Conservation (phyloP, 1,284 basidiomycete species). For the Fereydounia khargensis region DNA sequence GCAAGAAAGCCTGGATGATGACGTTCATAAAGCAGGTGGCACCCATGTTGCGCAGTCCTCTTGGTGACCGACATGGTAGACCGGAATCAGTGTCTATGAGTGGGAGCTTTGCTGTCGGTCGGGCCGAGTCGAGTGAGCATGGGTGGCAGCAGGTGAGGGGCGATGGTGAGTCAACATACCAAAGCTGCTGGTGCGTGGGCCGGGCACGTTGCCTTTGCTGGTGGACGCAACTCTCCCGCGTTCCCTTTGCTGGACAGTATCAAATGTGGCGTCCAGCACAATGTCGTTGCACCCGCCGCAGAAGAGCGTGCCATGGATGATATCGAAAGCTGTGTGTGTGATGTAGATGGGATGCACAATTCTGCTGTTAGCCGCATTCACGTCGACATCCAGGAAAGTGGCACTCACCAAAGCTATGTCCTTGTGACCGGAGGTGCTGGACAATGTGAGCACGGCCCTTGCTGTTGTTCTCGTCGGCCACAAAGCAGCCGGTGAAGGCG, state of each 20-base stretch:
- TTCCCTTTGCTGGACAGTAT: constrained; percentile 25
- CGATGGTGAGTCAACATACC: too few species aligned
- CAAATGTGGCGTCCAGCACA: constrained; percentile 46
- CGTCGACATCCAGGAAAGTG: too few species aligned
- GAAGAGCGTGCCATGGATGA: constrained; percentile 48
- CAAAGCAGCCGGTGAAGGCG: constrained; percentile 45
- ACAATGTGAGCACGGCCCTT: constrained; percentile 27
- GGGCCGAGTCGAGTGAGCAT: too few species aligned
- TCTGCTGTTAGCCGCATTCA: background rate
- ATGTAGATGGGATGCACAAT: background rate
- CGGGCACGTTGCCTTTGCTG: constrained; percentile 15
- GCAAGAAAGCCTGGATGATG: constrained; percentile 85
- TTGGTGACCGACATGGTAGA: constrained; percentile 73
- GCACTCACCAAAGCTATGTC: constrained; percentile 10
- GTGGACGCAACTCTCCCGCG: constrained; percentile 9
- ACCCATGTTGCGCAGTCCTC: constrained; percentile 85
- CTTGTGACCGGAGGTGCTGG: constrained; percentile 11
- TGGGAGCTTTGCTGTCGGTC: too few species aligned
- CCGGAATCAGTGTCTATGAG: too few species aligned
- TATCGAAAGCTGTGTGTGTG: constrained; percentile 41
- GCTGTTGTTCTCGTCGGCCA: constrained; percentile 11
- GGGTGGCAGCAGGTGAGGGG: constrained; percentile 11
- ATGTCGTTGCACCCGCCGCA: constrained; percentile 49
- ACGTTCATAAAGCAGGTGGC: constrained; percentile 95
- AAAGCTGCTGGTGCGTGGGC: constrained; percentile 7